Evolutionary conservation across 352 stramenopile species (phyloP).

Genomic region (Globisporangium mamillatum): DNA sequence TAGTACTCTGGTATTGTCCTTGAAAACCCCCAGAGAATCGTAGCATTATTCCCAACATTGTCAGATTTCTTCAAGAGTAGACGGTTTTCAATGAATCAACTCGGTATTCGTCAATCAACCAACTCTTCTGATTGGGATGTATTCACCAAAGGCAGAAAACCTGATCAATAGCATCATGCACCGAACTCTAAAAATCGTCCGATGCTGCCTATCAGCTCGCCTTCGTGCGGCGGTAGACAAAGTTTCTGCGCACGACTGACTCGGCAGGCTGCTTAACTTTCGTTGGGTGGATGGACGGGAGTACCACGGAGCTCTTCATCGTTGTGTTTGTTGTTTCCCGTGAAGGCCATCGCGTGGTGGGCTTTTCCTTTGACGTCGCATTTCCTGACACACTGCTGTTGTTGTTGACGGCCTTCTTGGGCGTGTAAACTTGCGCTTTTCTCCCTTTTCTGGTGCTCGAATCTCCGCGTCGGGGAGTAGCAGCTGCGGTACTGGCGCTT

Average conservation of each 20-base stretch:
- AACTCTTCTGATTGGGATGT: background rate
- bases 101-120: background rate
- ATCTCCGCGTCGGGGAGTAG: background rate
- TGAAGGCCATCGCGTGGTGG: background rate
- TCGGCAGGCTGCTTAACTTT: background rate
- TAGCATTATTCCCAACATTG: background rate
- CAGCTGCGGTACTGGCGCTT: background rate
- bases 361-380: background rate
- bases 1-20: background rate
- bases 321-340: background rate
- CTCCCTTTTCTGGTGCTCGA: background rate
- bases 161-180: background rate
- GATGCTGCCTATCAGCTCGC: background rate
- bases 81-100: background rate
- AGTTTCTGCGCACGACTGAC: background rate
- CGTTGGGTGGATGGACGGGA: slow-evolving; percentile 10
- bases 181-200: background rate
- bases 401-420: background rate
- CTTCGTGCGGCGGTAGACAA: slow-evolving; percentile 1
- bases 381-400: background rate
- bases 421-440: background rate
- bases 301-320: background rate
- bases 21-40: background rate
- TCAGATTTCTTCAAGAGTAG: background rate
- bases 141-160: background rate